A percentile compares a stretch with the other conserved stretches of the same genome.
Conservation (phyloP, 306 rosid genomes). For the Dryas octopetala region DNA sequence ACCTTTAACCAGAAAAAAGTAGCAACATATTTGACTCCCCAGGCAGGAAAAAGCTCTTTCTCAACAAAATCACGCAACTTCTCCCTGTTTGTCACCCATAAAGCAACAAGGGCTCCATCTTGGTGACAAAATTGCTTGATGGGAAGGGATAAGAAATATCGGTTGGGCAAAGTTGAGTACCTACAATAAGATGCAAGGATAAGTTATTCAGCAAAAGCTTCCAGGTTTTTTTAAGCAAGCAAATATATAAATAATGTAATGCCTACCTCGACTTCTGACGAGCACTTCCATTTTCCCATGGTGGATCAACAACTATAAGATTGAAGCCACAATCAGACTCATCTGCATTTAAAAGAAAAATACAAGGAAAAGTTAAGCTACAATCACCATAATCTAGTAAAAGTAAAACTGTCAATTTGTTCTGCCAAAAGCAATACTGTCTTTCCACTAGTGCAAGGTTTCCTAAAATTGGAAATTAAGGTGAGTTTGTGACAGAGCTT, state of each 20-base stretch:
- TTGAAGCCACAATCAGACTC: slow-evolving; percentile 64
- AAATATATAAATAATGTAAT: neutral
- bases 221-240: neutral
- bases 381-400: neutral
- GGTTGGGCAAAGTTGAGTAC: slow-evolving; percentile 86
- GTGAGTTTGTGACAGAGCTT: too few relatives aligned
- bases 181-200: slow-evolving; percentile 32
- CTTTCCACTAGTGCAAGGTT: too few relatives aligned
- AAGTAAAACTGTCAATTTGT: slow-evolving; percentile 1
- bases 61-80: slow-evolving; percentile 78
- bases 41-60: slow-evolving; percentile 76
- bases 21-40: slow-evolving; percentile 77
- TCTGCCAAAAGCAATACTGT: neutral
- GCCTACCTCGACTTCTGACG: slow-evolving; percentile 67
- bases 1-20: slow-evolving; percentile 92
- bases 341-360: slow-evolving; percentile 37
- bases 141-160: slow-evolving; percentile 72
- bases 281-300: slow-evolving; percentile 98
- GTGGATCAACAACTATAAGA: slow-evolving; percentile 84
- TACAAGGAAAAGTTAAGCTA: neutral
- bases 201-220: neutral
- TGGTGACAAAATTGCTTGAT: slow-evolving; percentile 71
- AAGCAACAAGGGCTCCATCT: slow-evolving; percentile 77
- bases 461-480: too few relatives aligned
- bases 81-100: slow-evolving; percentile 97